These are phyloP conservation scores for Obelidium mucronatum DNA, from an alignment of 192 early-diverging fungal genomes.

Conservation along the genomic window DNA sequence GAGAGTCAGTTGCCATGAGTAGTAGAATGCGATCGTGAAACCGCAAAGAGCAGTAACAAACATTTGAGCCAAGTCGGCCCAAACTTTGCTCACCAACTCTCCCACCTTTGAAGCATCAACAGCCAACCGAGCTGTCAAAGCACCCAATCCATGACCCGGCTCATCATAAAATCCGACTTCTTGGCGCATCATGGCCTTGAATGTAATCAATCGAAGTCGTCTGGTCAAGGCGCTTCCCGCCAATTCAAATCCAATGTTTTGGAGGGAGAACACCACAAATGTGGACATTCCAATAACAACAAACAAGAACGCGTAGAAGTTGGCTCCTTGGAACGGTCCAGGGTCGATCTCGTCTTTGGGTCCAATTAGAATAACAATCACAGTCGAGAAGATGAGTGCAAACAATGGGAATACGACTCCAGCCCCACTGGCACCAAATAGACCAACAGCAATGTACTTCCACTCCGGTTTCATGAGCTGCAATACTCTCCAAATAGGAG, in stretches of 20 bases:
- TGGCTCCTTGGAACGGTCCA: conserved; percentile 55
- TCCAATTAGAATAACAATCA: conserved; percentile 47
- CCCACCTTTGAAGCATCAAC: conserved; percentile 72
- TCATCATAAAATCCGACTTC: conserved; percentile 52
- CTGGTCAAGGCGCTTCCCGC: conserved; percentile 48
- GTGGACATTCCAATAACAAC: conserved; percentile 64
- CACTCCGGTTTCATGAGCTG: conserved; percentile 61
- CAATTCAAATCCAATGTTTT: conserved; percentile 55
- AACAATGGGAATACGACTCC: conserved; percentile 36
- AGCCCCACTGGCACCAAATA: conserved; percentile 26
- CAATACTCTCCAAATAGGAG: conserved; percentile 61
- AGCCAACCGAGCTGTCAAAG: conserved; percentile 81
- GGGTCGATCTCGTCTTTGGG: conserved; percentile 35
- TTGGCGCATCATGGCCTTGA: conserved; percentile 52
- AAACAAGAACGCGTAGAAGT: conserved; percentile 69
- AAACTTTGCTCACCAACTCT: conserved; percentile 56
- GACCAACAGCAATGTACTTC: conserved; percentile 35
- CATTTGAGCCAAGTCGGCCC: conserved; percentile 61
- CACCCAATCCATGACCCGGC: conserved; percentile 68
- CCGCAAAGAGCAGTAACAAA: conserved; percentile 53
- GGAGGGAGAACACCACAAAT: conserved; percentile 55
- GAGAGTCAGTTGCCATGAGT: conserved; percentile 88
- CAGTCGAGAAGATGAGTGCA: conserved; percentile 19
- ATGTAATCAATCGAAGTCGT: conserved; percentile 48
- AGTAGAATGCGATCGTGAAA: conserved; percentile 53